Percentiles rank a stretch among this genome's conserved stretches.
Evolutionary conservation across 2,329 filamentous ascomycete species (phyloP).

Genomic region (Aureobasidium sp.): DNA sequence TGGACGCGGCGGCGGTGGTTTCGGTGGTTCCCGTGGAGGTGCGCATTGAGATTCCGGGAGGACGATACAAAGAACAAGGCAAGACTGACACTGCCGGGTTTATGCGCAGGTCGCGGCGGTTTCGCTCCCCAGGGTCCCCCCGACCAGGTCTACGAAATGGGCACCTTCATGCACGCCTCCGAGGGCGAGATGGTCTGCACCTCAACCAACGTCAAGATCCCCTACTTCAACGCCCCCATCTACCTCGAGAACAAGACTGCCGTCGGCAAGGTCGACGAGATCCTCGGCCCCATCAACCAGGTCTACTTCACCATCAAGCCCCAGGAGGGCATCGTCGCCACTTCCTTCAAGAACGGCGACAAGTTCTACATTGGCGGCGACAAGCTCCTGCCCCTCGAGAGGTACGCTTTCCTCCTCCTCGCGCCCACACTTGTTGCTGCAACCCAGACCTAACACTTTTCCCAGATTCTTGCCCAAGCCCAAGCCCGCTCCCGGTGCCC

Average conservation of each 20-base stretch:
- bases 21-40: slow-evolving; percentile 26
- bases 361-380: slow-evolving; percentile 94
- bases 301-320: slow-evolving; percentile 99
- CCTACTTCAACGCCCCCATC: slow-evolving; percentile 98
- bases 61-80: background rate
- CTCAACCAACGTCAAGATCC: slow-evolving; percentile 89
- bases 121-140: slow-evolving; percentile 13
- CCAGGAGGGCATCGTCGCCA: slow-evolving; percentile 88
- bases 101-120: slow-evolving; percentile 15
- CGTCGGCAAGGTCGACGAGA: slow-evolving; percentile 94
- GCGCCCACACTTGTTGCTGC: background rate
- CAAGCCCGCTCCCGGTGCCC: slow-evolving; percentile 59
- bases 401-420: slow-evolving; percentile 37
- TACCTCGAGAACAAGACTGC: slow-evolving; percentile 87
- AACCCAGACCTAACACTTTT: slow-evolving; percentile 20
- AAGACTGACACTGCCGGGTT: background rate
- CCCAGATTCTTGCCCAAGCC: slow-evolving; percentile 83
- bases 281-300: slow-evolving; percentile 94
- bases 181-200: slow-evolving; percentile 98
- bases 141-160: slow-evolving; percentile 59
- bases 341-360: slow-evolving; percentile 91
- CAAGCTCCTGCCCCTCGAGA: slow-evolving; percentile 90
- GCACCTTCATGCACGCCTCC: slow-evolving; percentile 85
- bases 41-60: background rate
- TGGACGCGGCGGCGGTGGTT: slow-evolving; percentile 21